Evolutionary conservation across 768 basidiomycete genomes (phyloP).

Genomic region (Calocera viscosa): DNA sequence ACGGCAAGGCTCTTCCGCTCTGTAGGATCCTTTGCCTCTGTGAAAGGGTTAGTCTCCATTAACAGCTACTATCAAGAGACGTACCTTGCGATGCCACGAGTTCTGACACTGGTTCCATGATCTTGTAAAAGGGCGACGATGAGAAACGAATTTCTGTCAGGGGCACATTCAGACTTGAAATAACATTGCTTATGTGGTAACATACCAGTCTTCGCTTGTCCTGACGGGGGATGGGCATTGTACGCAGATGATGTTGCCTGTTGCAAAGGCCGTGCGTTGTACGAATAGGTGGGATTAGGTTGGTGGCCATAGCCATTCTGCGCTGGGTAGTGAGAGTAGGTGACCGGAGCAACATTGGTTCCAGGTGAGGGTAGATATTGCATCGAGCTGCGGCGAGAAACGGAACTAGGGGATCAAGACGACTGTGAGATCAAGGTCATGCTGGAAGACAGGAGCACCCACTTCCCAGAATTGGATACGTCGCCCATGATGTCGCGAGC

Average conservation of each 20-base stretch:
- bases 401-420: neutral
- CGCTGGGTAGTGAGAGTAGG: neutral
- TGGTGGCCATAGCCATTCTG: neutral
- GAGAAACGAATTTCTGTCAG: constrained; percentile 18
- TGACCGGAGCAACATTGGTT: neutral
- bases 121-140: constrained; percentile 19
- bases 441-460: constrained; percentile 28
- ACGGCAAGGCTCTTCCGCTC: constrained; percentile 58
- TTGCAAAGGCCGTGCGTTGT: neutral
- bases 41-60: neutral
- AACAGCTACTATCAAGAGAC: constrained; percentile 6
- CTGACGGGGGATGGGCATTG: neutral
- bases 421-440: neutral
- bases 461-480: constrained; percentile 55
- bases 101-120: constrained; percentile 15
- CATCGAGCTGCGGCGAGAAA: constrained; percentile 5
- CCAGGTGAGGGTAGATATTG: neutral
- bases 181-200: neutral
- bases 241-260: neutral
- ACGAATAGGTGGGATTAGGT: neutral
- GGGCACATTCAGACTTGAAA: neutral
- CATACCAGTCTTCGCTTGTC: neutral
- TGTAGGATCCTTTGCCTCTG: constrained; percentile 65
- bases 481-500: constrained; percentile 55
- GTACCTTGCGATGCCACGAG: constrained; percentile 3